A percentile compares a stretch with the other conserved stretches of the same genome.
Evolutionary conservation across 495 filamentous ascomycete species (phyloP).

Genomic region (Penicillium steckii): DNA sequence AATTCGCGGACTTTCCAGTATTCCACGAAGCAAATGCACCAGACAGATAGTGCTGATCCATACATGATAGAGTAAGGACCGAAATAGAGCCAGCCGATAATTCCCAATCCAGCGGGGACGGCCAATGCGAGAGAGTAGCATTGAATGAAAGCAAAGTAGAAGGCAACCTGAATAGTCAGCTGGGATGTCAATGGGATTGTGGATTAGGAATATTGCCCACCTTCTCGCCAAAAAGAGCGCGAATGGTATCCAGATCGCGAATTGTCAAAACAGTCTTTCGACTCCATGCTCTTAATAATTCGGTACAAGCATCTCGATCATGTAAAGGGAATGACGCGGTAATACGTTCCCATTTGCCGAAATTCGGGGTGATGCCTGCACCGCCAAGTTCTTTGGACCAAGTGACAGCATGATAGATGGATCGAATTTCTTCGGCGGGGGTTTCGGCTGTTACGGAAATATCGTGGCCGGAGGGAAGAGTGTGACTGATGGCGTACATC

Average conservation of each 20-base stretch:
- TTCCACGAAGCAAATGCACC: conserved; percentile 88
- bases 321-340: conserved; percentile 88
- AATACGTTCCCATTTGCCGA: conserved; percentile 80
- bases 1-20: conserved; percentile 94
- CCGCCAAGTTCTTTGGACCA: conserved; percentile 78
- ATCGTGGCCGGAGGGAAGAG: conserved; percentile 58
- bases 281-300: conserved; percentile 83
- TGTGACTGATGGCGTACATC: conserved; percentile 79
- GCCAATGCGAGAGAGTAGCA: conserved; percentile 85
- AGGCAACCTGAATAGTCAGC: conserved; percentile 59
- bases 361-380: conserved; percentile 78
- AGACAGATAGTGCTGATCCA: conserved; percentile 71
- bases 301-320: conserved; percentile 78
- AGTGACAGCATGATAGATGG: conserved; percentile 84
- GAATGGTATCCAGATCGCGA: conserved; percentile 76
- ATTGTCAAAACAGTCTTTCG: conserved; percentile 67
- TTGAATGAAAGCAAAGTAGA: conserved; percentile 94
- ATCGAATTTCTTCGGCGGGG: conserved; percentile 86
- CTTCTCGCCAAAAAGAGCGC: conserved; percentile 85
- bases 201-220: conserved; percentile 33
- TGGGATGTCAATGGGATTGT: no score
- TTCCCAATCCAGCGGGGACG: conserved; percentile 76
- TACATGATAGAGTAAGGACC: conserved; percentile 82
- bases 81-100: conserved; percentile 71
- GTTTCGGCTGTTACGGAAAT: conserved; percentile 62